phyloP scores from a whole-genome alignment of 192 early-diverging fungal species.

The Backusella circina region DNA sequence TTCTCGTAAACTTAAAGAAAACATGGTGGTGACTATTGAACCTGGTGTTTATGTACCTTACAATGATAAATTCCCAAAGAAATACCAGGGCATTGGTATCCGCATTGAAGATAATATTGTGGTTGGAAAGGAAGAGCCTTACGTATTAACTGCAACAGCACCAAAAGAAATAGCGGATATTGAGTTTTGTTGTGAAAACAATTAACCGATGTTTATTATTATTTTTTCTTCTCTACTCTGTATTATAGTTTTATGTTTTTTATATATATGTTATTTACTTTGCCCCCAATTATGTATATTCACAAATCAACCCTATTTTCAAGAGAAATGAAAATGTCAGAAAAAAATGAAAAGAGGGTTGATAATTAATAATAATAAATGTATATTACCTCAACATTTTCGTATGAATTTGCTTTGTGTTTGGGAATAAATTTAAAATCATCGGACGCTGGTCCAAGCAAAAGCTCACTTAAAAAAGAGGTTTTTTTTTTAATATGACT shows the following conservation, averaged over 20 bases:
- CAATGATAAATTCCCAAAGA: conserved; percentile 65
- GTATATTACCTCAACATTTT: conserved; percentile 5
- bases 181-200: conserved; percentile 47
- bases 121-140: conserved; percentile 65
- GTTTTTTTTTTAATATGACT: background rate
- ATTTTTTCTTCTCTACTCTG: background rate
- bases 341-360: background rate
- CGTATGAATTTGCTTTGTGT: conserved; percentile 80
- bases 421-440: conserved; percentile 93
- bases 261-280: background rate
- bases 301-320: background rate
- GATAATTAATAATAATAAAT: background rate
- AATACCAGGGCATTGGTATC: conserved; percentile 87
- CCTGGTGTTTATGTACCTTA: conserved; percentile 91
- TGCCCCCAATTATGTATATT: background rate
- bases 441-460: conserved; percentile 83
- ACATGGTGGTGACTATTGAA: conserved; percentile 95
- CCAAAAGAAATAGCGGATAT: conserved; percentile 89
- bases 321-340: background rate
- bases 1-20: conserved; percentile 61
- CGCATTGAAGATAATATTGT: conserved; percentile 96
- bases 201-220: conserved; percentile 6
- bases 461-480: conserved; percentile 60
- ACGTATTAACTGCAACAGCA: conserved; percentile 67
- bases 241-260: conserved; percentile 2